Conservation (phyloP, 2,329 filamentous ascomycete genomes). For the Corinectria fuckeliana region DNA sequence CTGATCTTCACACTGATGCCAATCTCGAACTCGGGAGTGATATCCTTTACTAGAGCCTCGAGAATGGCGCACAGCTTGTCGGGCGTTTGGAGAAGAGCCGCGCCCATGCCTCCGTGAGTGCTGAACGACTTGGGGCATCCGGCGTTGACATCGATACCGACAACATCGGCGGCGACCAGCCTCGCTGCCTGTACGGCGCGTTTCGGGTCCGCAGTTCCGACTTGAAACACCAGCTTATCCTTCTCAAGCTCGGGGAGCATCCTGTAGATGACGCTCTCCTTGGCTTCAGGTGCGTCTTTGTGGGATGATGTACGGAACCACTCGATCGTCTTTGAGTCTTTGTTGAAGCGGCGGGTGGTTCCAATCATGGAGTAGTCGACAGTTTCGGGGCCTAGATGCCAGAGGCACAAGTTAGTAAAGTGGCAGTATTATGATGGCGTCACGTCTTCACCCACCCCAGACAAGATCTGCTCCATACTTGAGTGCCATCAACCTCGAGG, state of each 20-base stretch:
- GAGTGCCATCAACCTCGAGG: constrained; percentile 84
- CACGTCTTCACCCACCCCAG: constrained; percentile 70
- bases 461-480: constrained; percentile 97
- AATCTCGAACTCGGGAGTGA: constrained; percentile 80
- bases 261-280: constrained; percentile 80
- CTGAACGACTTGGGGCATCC: constrained; percentile 99
- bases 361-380: constrained; percentile 93
- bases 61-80: constrained; percentile 86
- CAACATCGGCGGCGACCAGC: constrained; percentile 84
- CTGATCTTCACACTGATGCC: constrained; percentile 98
- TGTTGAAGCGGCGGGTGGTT: constrained; percentile 78
- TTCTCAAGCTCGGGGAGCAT: constrained; percentile 80
- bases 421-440: background rate
- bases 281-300: constrained; percentile 60
- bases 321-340: constrained; percentile 79
- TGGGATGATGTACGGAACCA: constrained; percentile 79
- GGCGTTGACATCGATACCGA: constrained; percentile 95
- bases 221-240: constrained; percentile 82
- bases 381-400: constrained; percentile 80
- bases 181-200: constrained; percentile 84
- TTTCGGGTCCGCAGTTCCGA: constrained; percentile 85
- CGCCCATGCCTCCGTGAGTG: constrained; percentile 93
- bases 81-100: constrained; percentile 83
- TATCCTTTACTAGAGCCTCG: constrained; percentile 78
- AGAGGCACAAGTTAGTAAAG: constrained; percentile 8